Percentiles rank a stretch among this genome's conserved stretches.
These are phyloP conservation scores for Quercus rubra DNA, from an alignment of 306 rosid genomes.

Conservation along the genomic window DNA sequence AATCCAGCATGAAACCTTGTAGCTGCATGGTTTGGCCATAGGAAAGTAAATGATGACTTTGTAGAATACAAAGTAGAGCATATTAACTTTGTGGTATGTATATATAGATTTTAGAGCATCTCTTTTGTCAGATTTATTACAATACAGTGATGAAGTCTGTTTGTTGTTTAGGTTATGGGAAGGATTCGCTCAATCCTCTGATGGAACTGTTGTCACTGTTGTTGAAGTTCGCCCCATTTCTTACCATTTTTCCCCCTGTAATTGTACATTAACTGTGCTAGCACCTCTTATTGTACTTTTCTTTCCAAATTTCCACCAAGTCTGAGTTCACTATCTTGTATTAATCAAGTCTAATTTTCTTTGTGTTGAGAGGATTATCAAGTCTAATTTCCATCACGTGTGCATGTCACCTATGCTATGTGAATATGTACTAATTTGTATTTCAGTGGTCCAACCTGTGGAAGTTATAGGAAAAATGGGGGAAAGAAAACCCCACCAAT, in stretches of 20 bases:
- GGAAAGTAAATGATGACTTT: no score
- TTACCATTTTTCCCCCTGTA: background rate
- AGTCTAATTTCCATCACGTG: background rate
- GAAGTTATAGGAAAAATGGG: no score
- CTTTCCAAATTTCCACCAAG: background rate
- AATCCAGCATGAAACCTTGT: no score
- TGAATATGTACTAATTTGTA: background rate
- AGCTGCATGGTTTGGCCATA: no score
- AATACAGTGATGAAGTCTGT: conserved; percentile 8
- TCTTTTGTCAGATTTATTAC: conserved; percentile 1
- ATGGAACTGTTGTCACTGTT: conserved; percentile 79
- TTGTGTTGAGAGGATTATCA: background rate
- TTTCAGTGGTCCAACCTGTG: no score
- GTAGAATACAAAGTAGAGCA: no score
- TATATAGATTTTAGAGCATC: background rate
- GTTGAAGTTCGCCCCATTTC: conserved; percentile 62
- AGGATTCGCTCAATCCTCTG: conserved; percentile 85
- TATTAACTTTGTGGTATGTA: background rate
- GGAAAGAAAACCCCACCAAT: no score
- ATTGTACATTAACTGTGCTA: background rate
- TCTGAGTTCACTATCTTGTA: background rate
- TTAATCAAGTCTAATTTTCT: background rate
- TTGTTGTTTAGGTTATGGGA: conserved; percentile 75
- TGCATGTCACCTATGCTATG: background rate
- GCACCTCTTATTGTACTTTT: background rate